A percentile compares a stretch with the other conserved stretches of the same genome.
Conservation (phyloP, 2,329 filamentous ascomycete species). For the Colletotrichum theobromicola region DNA sequence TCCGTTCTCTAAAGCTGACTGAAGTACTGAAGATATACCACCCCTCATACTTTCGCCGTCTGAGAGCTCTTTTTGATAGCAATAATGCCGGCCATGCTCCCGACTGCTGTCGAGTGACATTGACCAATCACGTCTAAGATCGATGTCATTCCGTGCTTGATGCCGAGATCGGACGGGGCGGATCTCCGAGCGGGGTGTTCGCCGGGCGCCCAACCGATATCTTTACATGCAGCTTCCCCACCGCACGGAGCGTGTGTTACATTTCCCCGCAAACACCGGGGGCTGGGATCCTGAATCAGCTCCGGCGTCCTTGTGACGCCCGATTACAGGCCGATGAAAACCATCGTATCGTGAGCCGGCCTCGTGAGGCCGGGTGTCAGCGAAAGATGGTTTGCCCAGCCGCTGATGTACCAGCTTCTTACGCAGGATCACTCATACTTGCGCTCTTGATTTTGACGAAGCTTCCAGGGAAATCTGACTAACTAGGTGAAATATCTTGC, state of each 20-base stretch:
- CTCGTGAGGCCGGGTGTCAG: background rate
- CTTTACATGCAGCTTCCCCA: background rate
- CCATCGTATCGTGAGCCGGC: background rate
- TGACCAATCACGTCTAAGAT: background rate
- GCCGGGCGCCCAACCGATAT: constrained; percentile 5
- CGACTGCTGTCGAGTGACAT: background rate
- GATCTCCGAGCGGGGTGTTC: background rate
- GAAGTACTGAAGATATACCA: background rate
- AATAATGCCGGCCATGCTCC: background rate
- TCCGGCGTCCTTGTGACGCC: background rate
- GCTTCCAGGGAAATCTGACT: background rate
- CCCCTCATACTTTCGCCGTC: background rate
- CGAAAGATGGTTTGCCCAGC: background rate
- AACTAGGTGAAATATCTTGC: background rate
- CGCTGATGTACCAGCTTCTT: background rate
- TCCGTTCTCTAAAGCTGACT: background rate
- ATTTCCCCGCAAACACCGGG: background rate
- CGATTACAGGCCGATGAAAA: background rate
- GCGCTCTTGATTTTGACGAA: background rate
- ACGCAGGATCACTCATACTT: background rate
- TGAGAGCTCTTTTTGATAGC: background rate
- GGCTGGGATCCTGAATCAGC: background rate
- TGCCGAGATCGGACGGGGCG: constrained; percentile 12
- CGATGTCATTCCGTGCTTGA: constrained; percentile 6
- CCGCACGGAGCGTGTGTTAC: background rate